A percentile compares a stretch with the other conserved stretches of the same genome.
Conservation (phyloP, 2,329 filamentous ascomycete genomes). For the Trematosphaeria pertusa region DNA sequence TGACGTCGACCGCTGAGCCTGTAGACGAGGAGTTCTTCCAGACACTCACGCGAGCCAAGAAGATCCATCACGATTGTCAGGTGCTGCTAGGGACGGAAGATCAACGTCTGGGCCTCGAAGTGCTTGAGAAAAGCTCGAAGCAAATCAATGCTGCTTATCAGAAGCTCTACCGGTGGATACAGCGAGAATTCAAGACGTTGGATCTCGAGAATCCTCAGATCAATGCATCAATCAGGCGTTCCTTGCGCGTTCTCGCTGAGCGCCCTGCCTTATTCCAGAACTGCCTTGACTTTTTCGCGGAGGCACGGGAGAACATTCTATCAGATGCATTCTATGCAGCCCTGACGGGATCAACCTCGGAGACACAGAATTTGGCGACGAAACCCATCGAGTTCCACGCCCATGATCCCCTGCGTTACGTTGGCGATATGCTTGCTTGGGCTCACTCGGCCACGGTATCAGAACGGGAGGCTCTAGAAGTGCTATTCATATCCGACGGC, state of each 20-base stretch:
- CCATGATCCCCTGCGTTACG: constrained; percentile 88
- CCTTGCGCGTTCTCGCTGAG: constrained; percentile 86
- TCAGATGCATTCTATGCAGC: constrained; percentile 90
- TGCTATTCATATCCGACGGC: constrained; percentile 88
- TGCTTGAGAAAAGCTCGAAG: constrained; percentile 90
- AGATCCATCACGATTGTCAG: constrained; percentile 87
- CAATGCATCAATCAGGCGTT: constrained; percentile 80
- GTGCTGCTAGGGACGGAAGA: constrained; percentile 88
- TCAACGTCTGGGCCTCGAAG: constrained; percentile 83
- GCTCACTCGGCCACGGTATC: constrained; percentile 92
- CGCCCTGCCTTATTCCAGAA: constrained; percentile 89
- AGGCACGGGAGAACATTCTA: constrained; percentile 83
- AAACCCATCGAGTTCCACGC: constrained; percentile 95
- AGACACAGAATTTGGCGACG: constrained; percentile 60
- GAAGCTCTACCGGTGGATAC: constrained; percentile 94
- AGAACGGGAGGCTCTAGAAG: constrained; percentile 89
- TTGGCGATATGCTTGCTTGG: constrained; percentile 98
- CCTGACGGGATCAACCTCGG: constrained; percentile 74
- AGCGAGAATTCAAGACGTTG: constrained; percentile 88
- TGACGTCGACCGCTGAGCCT: constrained; percentile 81
- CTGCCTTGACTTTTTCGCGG: constrained; percentile 91
- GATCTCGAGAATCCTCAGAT: constrained; percentile 96
- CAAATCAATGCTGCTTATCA: constrained; percentile 90
- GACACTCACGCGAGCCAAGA: constrained; percentile 79
- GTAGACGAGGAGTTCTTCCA: constrained; percentile 87